phyloP scores from a whole-genome alignment of 129 eudicot genomes.

The Apium graveolens region DNA sequence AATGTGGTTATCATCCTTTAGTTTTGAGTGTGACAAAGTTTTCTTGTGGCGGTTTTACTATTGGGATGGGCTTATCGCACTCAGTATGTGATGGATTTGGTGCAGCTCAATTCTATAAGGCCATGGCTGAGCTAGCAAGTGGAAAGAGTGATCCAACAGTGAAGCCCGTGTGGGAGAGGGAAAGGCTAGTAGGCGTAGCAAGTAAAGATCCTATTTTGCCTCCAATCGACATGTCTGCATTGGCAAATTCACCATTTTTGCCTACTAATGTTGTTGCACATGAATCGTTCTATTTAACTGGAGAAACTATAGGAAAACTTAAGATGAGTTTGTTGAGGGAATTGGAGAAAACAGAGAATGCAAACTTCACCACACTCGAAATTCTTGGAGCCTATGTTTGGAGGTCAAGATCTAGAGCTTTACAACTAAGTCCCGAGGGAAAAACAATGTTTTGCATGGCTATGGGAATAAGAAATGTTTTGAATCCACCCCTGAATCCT shows the following conservation, averaged over 20 bases:
- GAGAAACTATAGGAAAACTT: constrained; percentile 1
- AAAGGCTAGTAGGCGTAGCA: constrained; percentile 13
- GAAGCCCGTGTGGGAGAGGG: constrained; percentile 23
- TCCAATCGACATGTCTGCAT: constrained; percentile 10
- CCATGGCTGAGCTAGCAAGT: constrained; percentile 20
- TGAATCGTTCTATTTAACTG: constrained; percentile 9
- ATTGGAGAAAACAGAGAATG: neutral
- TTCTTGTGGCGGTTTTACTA: constrained; percentile 23
- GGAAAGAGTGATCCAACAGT: constrained; percentile 5
- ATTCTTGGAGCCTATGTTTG: constrained; percentile 13
- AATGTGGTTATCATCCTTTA: constrained; percentile 18
- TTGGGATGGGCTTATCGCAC: constrained; percentile 21
- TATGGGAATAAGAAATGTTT: constrained; percentile 9
- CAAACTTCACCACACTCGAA: constrained; percentile 12
- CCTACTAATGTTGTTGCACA: constrained; percentile 10
- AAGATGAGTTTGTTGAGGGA: constrained; percentile 4
- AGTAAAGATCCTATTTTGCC: neutral
- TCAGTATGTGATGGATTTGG: constrained; percentile 14
- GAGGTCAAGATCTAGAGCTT: constrained; percentile 17
- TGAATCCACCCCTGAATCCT: constrained; percentile 15
- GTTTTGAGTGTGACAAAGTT: constrained; percentile 18
- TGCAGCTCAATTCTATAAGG: constrained; percentile 9
- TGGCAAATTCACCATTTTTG: constrained; percentile 18
- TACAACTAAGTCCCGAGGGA: constrained; percentile 15
- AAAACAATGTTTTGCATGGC: constrained; percentile 10